Evolutionary conservation across 2,329 filamentous ascomycete species (phyloP).

Genomic region (Neurospora sp.): DNA sequence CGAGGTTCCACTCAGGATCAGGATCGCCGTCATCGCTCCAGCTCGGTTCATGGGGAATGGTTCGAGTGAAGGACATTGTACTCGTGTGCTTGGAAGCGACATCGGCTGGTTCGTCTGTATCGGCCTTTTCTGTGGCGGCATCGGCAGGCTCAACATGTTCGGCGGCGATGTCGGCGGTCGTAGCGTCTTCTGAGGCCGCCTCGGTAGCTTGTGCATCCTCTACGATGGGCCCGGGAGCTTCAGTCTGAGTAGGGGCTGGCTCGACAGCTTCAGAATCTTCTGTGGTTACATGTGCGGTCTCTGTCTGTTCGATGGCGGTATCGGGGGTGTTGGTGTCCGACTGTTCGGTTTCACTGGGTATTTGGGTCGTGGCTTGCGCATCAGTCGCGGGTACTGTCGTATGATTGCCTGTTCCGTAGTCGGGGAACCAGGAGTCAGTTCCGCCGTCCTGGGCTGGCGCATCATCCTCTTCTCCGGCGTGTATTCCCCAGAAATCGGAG

Average conservation of each 20-base stretch:
- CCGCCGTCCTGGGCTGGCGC: neutral
- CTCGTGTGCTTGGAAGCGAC: slow-evolving; percentile 43
- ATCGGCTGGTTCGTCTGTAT: slow-evolving; percentile 4
- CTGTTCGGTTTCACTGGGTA: neutral
- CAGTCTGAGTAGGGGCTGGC: neutral
- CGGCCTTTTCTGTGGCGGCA: slow-evolving; percentile 1
- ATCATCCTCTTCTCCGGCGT: neutral
- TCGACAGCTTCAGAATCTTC: neutral
- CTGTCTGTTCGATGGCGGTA: neutral
- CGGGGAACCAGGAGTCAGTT: slow-evolving; percentile 22
- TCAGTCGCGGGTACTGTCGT: slow-evolving; percentile 13
- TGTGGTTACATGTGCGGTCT: neutral
- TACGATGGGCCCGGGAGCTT: neutral
- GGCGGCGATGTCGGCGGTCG: neutral
- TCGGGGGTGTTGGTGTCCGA: neutral
- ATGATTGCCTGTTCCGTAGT: slow-evolving; percentile 20
- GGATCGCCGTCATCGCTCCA: slow-evolving; percentile 48
- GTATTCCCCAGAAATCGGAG: neutral
- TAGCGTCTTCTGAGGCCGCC: neutral
- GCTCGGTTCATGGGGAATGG: slow-evolving; percentile 51
- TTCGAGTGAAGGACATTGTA: slow-evolving; percentile 53
- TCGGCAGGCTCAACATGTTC: slow-evolving; percentile 1
- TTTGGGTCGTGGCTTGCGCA: slow-evolving; percentile 4
- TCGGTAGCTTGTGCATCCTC: neutral
- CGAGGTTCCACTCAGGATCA: slow-evolving; percentile 48